Evolutionary conservation across 1,284 basidiomycete genomes (phyloP).

Genomic region (Filobasidium uniguttulatum): DNA sequence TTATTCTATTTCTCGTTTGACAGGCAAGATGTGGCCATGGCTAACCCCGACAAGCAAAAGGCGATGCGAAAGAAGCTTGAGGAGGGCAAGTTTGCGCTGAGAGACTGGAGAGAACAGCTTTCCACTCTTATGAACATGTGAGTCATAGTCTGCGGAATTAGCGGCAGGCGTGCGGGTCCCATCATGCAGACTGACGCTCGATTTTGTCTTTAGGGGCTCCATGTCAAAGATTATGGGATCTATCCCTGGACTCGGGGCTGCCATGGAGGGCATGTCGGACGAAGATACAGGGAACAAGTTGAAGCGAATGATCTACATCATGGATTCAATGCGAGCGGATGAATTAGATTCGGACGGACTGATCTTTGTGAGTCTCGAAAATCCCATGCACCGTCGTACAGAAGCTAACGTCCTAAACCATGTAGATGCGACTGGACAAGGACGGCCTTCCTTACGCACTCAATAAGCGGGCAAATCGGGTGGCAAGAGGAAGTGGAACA

Average conservation of each 20-base stretch:
- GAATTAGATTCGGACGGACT: constrained; percentile 95
- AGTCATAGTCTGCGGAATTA: constrained; percentile 23
- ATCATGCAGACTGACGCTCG: not conserved
- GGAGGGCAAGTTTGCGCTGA: constrained; percentile 88
- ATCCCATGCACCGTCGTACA: too few relatives aligned
- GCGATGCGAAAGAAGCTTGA: constrained; percentile 97
- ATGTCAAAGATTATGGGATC: constrained; percentile 96
- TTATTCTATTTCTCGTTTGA: not conserved
- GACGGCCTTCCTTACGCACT: constrained; percentile 67
- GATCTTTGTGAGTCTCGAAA: constrained; percentile 49
- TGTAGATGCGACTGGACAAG: constrained; percentile 51
- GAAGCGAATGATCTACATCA: constrained; percentile 98
- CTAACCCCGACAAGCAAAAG: constrained; percentile 91
- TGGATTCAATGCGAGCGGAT: constrained; percentile 85
- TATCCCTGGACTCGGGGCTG: constrained; percentile 89
- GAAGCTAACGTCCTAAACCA: not conserved
- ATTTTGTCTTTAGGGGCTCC: constrained; percentile 55
- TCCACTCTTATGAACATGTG: constrained; percentile 96
- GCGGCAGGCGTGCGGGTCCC: not conserved
- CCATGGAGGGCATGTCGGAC: constrained; percentile 80
- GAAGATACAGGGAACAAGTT: constrained; percentile 70
- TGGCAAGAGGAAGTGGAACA: constrained; percentile 90
- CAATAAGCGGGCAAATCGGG: constrained; percentile 73
- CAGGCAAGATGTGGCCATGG: constrained; percentile 70
- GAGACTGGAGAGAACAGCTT: constrained; percentile 96